Evolutionary conservation across 2,329 filamentous ascomycete genomes (phyloP), one percentile per base, ranked within the genome.

Genomic region (Pezicula carpinea): DNA sequence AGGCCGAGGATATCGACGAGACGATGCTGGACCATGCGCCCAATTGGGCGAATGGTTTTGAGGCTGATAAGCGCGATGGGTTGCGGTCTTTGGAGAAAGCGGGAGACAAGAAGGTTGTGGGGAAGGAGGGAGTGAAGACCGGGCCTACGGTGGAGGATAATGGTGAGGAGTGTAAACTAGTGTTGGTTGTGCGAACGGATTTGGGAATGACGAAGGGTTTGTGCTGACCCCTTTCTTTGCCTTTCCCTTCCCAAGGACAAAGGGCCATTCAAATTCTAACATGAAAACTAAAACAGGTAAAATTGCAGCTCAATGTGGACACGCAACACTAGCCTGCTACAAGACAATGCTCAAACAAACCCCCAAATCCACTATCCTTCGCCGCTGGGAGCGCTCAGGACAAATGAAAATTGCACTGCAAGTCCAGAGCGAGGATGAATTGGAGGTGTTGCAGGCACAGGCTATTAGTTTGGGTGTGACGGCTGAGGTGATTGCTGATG

Each of bases 261-360:
- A n/a, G n/a, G 8, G 33, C 31, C 23, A 21, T 15, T 13, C 13
- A 44, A 18, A 41, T 50, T 19, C 50, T 35, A 33, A 43, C 47
- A n/a, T 32, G 41, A n/a, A 13, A 13, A 35, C 21, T 19, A 39
- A 29, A 29, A 11, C 54, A 96, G 92, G 92, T 61, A 99, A 99
- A 76, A 96, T 97, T 61, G 93, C 89, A 48, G 93, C 93, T 6
- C 93, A 97, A 70, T 92, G 87, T 70, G 87, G 85, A 42, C 93
- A 97, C 69, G 93, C 93, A n/a, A 96, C 92, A 3, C 83, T 99
- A 47, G 91, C 92, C 46, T 97, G 92, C 79, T 99, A 96, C 82
- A 97, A 96, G 72, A 73, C 83, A 49, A 82, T 95, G 54, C 69
- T 81, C 47, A 69, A 73, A 38, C 74, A 75, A 19, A 60, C 70